Percentiles rank a stretch among this genome's conserved stretches.
phyloP scores from a whole-genome alignment of 129 eudicot genomes.

The Chrysanthemum seticuspe region DNA sequence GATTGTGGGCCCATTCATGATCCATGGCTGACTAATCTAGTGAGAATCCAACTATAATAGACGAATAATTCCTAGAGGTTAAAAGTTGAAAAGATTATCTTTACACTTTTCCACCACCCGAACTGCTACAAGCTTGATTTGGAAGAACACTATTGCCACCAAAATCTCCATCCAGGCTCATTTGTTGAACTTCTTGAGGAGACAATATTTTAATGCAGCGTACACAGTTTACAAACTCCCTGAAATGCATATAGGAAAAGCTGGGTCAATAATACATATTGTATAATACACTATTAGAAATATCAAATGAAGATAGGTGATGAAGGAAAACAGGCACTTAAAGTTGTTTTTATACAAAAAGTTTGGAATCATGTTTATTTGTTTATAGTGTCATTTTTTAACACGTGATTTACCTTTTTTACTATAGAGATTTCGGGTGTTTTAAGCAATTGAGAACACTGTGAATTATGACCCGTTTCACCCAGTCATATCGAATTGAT shows the following conservation, averaged over 20 bases:
- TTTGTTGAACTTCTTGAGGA: constrained; percentile 90
- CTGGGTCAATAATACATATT: background rate
- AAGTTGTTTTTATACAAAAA: background rate
- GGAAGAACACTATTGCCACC: constrained; percentile 64
- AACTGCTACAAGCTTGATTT: constrained; percentile 92
- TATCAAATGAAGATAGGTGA: background rate
- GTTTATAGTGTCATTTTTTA: too few species aligned
- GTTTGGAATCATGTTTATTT: background rate
- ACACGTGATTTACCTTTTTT: too few species aligned
- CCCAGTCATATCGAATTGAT: too few species aligned
- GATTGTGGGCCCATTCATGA: constrained; percentile 6
- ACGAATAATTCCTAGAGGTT: constrained; percentile 26
- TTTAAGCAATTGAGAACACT: background rate
- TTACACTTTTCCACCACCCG: constrained; percentile 77
- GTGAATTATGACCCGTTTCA: too few species aligned
- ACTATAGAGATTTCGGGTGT: too few species aligned
- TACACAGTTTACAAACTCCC: constrained; percentile 89
- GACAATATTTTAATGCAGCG: constrained; percentile 89
- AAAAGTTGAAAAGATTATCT: constrained; percentile 21
- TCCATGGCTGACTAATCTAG: constrained; percentile 15
- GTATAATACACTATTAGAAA: background rate
- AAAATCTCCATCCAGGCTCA: constrained; percentile 96
- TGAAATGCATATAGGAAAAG: constrained; percentile 30
- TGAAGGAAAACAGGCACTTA: background rate
- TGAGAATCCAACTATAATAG: constrained; percentile 1